Percentiles rank a stretch among this genome's conserved stretches.
Evolutionary conservation across 2,329 filamentous ascomycete genomes (phyloP).

Genomic region (Emergomyces pasteurianus): DNA sequence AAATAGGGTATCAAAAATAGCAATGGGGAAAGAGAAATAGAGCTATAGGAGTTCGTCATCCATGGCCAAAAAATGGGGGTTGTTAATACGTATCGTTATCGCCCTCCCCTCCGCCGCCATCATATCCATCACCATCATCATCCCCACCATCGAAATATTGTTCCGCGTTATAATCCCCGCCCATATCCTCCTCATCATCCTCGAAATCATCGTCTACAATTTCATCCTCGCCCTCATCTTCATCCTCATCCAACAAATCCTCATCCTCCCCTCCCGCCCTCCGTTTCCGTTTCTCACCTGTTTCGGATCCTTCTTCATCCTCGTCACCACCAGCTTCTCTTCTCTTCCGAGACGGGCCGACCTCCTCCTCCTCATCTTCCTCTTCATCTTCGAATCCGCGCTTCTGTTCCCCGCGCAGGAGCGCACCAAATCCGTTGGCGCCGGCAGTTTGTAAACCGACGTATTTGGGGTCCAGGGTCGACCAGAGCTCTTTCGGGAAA

Average conservation of each 20-base stretch:
- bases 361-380: conserved; percentile 4
- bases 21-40: not conserved
- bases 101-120: conserved; percentile 42
- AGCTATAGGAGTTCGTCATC: conserved; percentile 6
- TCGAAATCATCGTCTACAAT: conserved; percentile 48
- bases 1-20: conserved; percentile 3
- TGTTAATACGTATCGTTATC: conserved; percentile 34
- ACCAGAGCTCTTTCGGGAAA: conserved; percentile 48
- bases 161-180: conserved; percentile 52
- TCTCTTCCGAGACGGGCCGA: conserved; percentile 17
- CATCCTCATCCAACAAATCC: conserved; percentile 30
- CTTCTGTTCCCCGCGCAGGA: conserved; percentile 16
- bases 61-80: not conserved
- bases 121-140: conserved; percentile 42
- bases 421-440: conserved; percentile 19
- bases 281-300: conserved; percentile 19
- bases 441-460: conserved; percentile 23
- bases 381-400: conserved; percentile 35
- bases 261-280: conserved; percentile 30
- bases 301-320: conserved; percentile 20
- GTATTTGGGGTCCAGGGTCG: conserved; percentile 37
- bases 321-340: conserved; percentile 22
- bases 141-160: conserved; percentile 53
- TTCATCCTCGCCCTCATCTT: conserved; percentile 40
- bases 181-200: conserved; percentile 47